These are phyloP conservation scores for Pichia sp. DNA, from an alignment of 1,139 yeast species.

Conservation along the genomic window DNA sequence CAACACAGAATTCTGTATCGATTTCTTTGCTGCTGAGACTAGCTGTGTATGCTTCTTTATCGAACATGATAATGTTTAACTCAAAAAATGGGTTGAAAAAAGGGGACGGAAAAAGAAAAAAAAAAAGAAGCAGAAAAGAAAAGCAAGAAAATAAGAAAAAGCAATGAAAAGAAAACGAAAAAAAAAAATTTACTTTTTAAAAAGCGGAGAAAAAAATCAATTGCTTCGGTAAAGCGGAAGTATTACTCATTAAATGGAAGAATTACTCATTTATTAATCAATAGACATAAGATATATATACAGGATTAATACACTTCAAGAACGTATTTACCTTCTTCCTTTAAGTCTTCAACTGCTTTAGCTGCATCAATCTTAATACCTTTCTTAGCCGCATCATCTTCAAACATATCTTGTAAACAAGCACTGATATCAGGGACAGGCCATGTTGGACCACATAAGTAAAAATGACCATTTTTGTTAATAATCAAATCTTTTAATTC, in stretches of 20 bases:
- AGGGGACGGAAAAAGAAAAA: background rate
- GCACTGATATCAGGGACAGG: slow-evolving; percentile 97
- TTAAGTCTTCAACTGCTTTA: slow-evolving; percentile 84
- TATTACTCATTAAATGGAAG: too few relatives aligned
- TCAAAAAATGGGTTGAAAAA: too few relatives aligned
- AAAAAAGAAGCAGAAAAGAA: background rate
- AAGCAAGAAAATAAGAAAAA: background rate
- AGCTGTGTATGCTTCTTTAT: slow-evolving; percentile 1
- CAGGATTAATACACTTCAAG: slow-evolving; percentile 73
- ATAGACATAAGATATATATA: background rate
- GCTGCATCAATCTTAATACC: slow-evolving; percentile 69
- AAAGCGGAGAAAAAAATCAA: too few relatives aligned
- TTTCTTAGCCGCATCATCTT: slow-evolving; percentile 59
- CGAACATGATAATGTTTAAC: too few relatives aligned
- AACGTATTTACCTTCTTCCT: slow-evolving; percentile 87
- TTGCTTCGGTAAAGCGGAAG: too few relatives aligned
- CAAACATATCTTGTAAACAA: slow-evolving; percentile 77
- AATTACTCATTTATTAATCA: background rate
- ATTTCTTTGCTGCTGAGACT: background rate
- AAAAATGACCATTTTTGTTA: slow-evolving; percentile 77
- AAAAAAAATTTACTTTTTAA: too few relatives aligned
- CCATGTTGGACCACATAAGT: slow-evolving; percentile 99
- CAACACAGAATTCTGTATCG: background rate
- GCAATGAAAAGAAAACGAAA: background rate
- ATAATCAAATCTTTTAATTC: slow-evolving; percentile 77